Conservation (phyloP, 352 stramenopile genomes). For the Pythium insidiosum region DNA sequence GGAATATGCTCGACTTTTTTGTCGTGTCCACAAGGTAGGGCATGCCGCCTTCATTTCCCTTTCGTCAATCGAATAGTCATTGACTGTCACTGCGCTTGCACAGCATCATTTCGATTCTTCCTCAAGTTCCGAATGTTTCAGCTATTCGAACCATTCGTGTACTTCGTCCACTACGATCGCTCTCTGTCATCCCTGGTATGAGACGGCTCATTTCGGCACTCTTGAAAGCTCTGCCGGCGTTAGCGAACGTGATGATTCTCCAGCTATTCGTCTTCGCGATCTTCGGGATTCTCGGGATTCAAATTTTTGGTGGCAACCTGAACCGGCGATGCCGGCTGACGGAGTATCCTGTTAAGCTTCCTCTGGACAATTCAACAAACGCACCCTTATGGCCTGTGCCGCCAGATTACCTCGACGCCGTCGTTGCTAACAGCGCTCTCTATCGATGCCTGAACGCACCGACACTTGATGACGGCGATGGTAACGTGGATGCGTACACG, state of each 20-base stretch:
- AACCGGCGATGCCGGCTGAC: slow-evolving; percentile 79
- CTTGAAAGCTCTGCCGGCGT: slow-evolving; percentile 74
- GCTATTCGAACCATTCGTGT: slow-evolving; percentile 84
- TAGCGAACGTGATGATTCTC: slow-evolving; percentile 86
- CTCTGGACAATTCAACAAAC: slow-evolving; percentile 16
- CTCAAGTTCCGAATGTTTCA: slow-evolving; percentile 70
- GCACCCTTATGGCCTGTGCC: slow-evolving; percentile 41
- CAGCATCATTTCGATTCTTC: slow-evolving; percentile 45
- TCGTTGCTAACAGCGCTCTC: slow-evolving; percentile 21
- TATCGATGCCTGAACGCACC: slow-evolving; percentile 32
- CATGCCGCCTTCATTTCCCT: too few relatives aligned
- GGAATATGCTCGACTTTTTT: slow-evolving; percentile 91
- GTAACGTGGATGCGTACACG: slow-evolving; percentile 17
- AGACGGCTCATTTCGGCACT: slow-evolving; percentile 72
- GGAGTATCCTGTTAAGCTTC: slow-evolving; percentile 52
- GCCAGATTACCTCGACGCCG: slow-evolving; percentile 29
- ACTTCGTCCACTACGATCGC: slow-evolving; percentile 80
- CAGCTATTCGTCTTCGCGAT: slow-evolving; percentile 90
- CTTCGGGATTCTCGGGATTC: slow-evolving; percentile 87
- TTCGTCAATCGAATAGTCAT: too few relatives aligned
- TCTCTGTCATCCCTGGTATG: slow-evolving; percentile 84
- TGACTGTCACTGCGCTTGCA: not conserved
- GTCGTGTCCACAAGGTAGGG: slow-evolving; percentile 81
- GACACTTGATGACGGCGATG: slow-evolving; percentile 49
- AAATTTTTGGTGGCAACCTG: slow-evolving; percentile 82